Conservation (phyloP, 179 eudicot genomes). For the Corrigiola litoralis region DNA sequence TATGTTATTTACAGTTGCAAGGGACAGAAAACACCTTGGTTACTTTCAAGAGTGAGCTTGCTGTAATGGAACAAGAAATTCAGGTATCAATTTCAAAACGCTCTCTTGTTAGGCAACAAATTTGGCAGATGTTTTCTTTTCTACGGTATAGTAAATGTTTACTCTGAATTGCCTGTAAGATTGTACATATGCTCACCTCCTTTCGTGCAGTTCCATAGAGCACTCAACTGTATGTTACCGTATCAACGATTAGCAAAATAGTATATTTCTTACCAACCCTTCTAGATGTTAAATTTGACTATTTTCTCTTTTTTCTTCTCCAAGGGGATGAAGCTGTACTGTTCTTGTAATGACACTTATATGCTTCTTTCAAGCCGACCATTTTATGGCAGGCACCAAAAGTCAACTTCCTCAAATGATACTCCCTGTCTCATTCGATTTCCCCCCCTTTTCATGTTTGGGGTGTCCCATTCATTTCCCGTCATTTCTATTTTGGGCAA, state of each 20-base stretch:
- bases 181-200: not conserved
- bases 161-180: not conserved
- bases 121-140: not conserved
- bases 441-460: no score
- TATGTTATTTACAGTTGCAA: slow-evolving; percentile 46
- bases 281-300: not conserved
- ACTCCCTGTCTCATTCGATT: no score
- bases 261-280: not conserved
- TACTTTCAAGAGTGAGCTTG: slow-evolving; percentile 75
- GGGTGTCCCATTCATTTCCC: no score
- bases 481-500: no score
- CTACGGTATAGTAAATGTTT: not conserved
- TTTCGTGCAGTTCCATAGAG: not conserved
- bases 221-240: no score
- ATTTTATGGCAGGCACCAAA: no score
- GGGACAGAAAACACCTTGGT: slow-evolving; percentile 58
- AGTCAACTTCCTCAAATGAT: no score
- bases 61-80: slow-evolving; percentile 62
- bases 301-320: not conserved
- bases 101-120: not conserved
- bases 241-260: no score
- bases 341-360: no score
- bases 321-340: no score
- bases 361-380: no score
- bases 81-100: slow-evolving; percentile 40